phyloP scores from a whole-genome alignment of 768 basidiomycete species.

The Pulveroboletus sp. region DNA sequence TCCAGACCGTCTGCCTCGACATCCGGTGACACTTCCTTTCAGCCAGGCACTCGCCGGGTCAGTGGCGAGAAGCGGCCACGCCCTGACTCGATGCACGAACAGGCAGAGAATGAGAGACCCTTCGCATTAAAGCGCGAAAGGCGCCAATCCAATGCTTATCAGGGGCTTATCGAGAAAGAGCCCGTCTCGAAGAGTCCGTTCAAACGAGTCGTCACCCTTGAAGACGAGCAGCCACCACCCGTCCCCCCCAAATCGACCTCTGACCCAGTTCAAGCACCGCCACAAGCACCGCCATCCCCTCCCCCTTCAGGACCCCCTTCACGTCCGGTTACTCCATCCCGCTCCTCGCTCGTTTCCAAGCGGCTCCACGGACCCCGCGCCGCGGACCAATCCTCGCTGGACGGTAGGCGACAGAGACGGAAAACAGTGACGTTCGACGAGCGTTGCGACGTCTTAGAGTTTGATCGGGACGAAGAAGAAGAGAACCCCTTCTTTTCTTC shows the following conservation, averaged over 20 bases:
- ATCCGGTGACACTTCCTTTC: constrained; percentile 5
- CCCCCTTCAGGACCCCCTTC: constrained; percentile 43
- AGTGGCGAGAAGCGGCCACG: constrained; percentile 79
- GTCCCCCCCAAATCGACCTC: constrained; percentile 22
- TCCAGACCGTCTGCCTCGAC: constrained; percentile 25
- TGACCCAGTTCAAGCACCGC: constrained; percentile 2
- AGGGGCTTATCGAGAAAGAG: constrained; percentile 69
- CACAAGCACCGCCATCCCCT: constrained; percentile 21
- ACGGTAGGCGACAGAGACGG: constrained; percentile 47
- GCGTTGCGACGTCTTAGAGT: constrained; percentile 78
- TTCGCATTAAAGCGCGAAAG: constrained; percentile 68
- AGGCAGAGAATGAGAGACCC: constrained; percentile 69
- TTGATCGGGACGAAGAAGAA: constrained; percentile 63
- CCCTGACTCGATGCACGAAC: constrained; percentile 65
- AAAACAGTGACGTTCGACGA: constrained; percentile 82
- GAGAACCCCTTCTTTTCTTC: constrained; percentile 45
- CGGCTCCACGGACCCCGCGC: constrained; percentile 75
- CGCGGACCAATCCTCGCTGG: constrained; percentile 34
- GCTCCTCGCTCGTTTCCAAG: constrained; percentile 66
- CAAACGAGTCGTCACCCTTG: constrained; percentile 32
- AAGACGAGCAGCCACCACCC: constrained; percentile 31
- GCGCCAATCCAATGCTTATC: constrained; percentile 69
- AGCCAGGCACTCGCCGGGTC: constrained; percentile 41
- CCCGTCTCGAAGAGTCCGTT: constrained; percentile 85
- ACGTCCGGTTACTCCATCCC: constrained; percentile 35